Evolutionary conservation across 2,329 filamentous ascomycete genomes (phyloP).

Genomic region (Cladosporium phlei): DNA sequence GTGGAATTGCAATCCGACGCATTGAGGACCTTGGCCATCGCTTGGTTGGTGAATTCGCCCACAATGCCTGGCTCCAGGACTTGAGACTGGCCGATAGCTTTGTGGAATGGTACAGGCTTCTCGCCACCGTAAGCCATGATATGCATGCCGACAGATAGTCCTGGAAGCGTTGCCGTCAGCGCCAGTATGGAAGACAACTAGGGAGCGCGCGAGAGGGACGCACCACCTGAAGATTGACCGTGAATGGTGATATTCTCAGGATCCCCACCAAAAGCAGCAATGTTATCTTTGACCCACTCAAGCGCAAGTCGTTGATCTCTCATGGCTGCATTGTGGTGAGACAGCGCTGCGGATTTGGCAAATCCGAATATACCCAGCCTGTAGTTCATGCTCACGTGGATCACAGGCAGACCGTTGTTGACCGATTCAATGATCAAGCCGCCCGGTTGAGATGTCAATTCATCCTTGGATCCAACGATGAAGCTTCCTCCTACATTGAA

Average conservation of each 20-base stretch:
- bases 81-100: conserved; percentile 45
- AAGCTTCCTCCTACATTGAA: conserved; percentile 20
- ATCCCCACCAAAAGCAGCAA: conserved; percentile 40
- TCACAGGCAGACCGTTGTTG: conserved; percentile 35
- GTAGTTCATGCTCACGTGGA: conserved; percentile 23
- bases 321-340: conserved; percentile 34
- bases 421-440: conserved; percentile 45
- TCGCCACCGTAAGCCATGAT: conserved; percentile 46
- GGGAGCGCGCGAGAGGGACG: neutral
- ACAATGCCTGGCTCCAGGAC: conserved; percentile 48
- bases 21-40: conserved; percentile 42
- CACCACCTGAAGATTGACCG: conserved; percentile 36
- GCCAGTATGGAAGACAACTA: neutral
- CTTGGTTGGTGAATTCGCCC: conserved; percentile 45
- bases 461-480: conserved; percentile 21
- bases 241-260: conserved; percentile 36
- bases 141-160: conserved; percentile 35
- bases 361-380: conserved; percentile 39
- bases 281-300: conserved; percentile 40
- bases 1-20: conserved; percentile 43
- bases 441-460: conserved; percentile 39
- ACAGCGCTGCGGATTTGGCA: conserved; percentile 32
- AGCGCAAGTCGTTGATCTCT: conserved; percentile 36
- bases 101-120: conserved; percentile 43
- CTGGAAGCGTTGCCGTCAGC: neutral